Percentiles rank a stretch among this genome's conserved stretches.
Conservation (phyloP, 1,284 basidiomycete species). For the Ganoderma sinense region DNA sequence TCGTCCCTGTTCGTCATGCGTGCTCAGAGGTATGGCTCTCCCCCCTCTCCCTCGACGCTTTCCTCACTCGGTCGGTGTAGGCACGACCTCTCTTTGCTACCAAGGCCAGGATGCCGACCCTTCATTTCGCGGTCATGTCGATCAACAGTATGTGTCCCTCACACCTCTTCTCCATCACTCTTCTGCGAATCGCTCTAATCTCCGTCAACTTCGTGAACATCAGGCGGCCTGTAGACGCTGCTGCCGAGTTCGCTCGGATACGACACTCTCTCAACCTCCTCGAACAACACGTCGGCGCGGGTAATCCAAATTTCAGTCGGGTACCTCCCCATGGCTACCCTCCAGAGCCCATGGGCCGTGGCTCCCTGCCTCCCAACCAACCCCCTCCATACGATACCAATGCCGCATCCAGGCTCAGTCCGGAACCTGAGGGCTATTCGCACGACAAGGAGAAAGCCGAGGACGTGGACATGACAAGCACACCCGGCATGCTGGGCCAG, state of each 20-base stretch:
- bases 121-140: conserved; percentile 54
- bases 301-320: conserved; percentile 14
- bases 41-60: conserved; percentile 9
- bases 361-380: conserved; percentile 16
- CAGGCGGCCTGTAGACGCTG: conserved; percentile 66
- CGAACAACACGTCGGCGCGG: conserved; percentile 68
- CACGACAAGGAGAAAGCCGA: conserved; percentile 47
- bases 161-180: conserved; percentile 17
- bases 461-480: conserved; percentile 34
- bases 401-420: conserved; percentile 16
- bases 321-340: conserved; percentile 15
- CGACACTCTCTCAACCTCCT: conserved; percentile 77
- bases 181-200: conserved; percentile 22
- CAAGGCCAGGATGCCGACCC: conserved; percentile 48
- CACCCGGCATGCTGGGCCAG: conserved; percentile 71
- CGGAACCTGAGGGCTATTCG: conserved; percentile 19
- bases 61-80: conserved; percentile 43
- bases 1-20: conserved; percentile 83
- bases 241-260: conserved; percentile 74
- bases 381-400: conserved; percentile 15
- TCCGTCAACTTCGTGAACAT: conserved; percentile 20
- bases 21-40: conserved; percentile 64
- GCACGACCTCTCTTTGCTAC: conserved; percentile 79
- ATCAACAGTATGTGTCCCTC: conserved; percentile 44
- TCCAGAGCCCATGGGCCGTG: conserved; percentile 16